Base-by-base conservation (phyloP, 2,329 filamentous ascomycete species). In the Coniochaeta ligniaria region DNA sequence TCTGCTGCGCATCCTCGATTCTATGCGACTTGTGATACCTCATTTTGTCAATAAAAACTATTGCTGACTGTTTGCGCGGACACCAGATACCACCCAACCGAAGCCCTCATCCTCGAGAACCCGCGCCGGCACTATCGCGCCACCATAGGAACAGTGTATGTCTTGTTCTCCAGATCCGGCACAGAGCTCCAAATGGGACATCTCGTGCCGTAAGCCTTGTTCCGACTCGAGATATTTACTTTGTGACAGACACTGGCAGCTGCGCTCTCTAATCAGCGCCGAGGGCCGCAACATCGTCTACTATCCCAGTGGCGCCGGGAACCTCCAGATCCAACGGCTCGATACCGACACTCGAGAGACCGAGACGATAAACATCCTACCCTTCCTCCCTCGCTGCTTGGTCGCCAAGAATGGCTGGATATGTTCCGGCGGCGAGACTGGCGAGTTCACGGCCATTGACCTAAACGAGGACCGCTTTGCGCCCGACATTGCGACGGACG, bases 381-480 rank as follows among this genome's bases (percentile, higher is more conserved):
- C 81, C 66, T 95, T 87, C 74, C 83, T 74, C 67, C 90, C 93
- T n/a, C 85, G 91, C 75, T 98, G 94, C 73, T 84, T 97, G 7
- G 89, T 91, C n/a, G 90, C 91, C 8, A 88, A 87, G 59, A 84
- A 90, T 68, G 92, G 92, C 59, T 98, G 91, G 89, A 83, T 98
- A 41, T 96, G 91, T 68, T 91, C 93, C 55, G 95, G 94, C 55
- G 94, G 94, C 62, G 89, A 96, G 68, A 85, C 86, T 65, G 95
- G 95, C 61, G 89, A 96, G 70, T 96, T 96, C 70, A 88, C 90
- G 33, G 87, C 92, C 60, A 89, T 96, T 68, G 86, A 83, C 66
- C 78, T 93, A 16, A 72, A 76, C 59, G 69, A 68, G 74, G 54
- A 57, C 54, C 58, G 5, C 55, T 43, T 35, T 58, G 60, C 57